A percentile compares a stretch with the other conserved stretches of the same genome.
phyloP scores from a whole-genome alignment of 306 rosid genomes.

The Vigna angularis region DNA sequence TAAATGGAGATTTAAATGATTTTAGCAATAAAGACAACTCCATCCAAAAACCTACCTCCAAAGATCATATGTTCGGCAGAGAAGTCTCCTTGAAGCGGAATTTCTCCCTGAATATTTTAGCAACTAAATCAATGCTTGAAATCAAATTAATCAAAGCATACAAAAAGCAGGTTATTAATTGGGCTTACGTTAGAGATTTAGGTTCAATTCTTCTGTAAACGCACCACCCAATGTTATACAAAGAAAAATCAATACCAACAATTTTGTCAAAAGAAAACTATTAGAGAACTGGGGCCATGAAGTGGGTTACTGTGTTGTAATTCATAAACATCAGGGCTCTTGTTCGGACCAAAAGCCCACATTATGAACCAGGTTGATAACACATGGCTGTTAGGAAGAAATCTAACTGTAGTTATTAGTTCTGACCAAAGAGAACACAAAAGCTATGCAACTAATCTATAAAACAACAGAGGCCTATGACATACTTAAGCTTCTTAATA shows the following conservation, averaged over 20 bases:
- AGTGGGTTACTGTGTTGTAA: conserved; percentile 8
- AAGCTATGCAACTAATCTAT: conserved; percentile 12
- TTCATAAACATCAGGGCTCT: conserved; percentile 1
- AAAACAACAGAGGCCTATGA: too few relatives aligned
- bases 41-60: conserved; percentile 70
- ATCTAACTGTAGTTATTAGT: conserved; percentile 11
- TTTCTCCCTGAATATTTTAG: conserved; percentile 76
- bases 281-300: conserved; percentile 5
- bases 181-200: background rate
- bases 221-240: background rate
- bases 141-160: conserved; percentile 37
- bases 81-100: conserved; percentile 97
- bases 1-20: conserved; percentile 21
- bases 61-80: conserved; percentile 99
- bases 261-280: background rate
- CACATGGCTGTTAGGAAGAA: background rate
- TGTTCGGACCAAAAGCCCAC: conserved; percentile 23
- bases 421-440: conserved; percentile 19
- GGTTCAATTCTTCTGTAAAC: background rate
- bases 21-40: conserved; percentile 37
- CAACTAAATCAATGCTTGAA: conserved; percentile 40
- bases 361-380: conserved; percentile 20
- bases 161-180: background rate
- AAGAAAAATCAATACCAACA: conserved; percentile 13
- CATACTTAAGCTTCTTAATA: background rate